phyloP scores from a whole-genome alignment of 2,329 filamentous ascomycete genomes.

The Rosellinia necatrix region DNA sequence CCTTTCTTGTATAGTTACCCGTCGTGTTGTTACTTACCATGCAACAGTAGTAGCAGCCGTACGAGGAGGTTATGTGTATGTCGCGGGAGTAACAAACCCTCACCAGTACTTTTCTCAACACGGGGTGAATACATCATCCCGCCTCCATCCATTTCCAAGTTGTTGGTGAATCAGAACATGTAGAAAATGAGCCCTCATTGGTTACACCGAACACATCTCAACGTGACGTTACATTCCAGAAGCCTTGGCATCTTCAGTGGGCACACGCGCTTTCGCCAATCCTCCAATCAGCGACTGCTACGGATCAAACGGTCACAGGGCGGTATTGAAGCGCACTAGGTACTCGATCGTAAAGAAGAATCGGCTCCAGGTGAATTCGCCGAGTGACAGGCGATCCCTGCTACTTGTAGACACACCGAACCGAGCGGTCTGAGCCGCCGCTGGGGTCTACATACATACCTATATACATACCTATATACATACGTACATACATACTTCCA shows the following conservation, averaged over 20 bases:
- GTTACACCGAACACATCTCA: slow-evolving; percentile 18
- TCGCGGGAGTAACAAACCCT: slow-evolving; percentile 21
- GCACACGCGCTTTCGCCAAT: slow-evolving; percentile 7
- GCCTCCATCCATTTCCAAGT: slow-evolving; percentile 17
- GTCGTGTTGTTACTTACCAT: slow-evolving; percentile 19
- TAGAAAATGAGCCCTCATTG: slow-evolving; percentile 17
- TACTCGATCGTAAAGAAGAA: slow-evolving; percentile 12
- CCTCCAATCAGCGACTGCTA: slow-evolving; percentile 25
- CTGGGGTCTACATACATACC: slow-evolving; percentile 5
- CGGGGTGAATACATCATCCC: slow-evolving; percentile 4
- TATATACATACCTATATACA: too few species aligned
- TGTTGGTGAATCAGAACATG: slow-evolving; percentile 17
- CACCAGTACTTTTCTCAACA: too few species aligned
- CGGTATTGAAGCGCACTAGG: slow-evolving; percentile 11
- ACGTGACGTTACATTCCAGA: slow-evolving; percentile 34
- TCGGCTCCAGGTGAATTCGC: slow-evolving; percentile 20
- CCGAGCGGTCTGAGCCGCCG: slow-evolving; percentile 30
- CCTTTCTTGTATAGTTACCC: neutral
- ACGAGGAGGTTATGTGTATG: slow-evolving; percentile 13
- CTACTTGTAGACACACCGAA: slow-evolving; percentile 28
- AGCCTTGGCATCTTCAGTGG: slow-evolving; percentile 23
- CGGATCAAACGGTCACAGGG: slow-evolving; percentile 20
- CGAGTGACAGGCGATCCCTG: slow-evolving; percentile 22
- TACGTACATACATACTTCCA: too few species aligned
- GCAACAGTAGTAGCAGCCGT: slow-evolving; percentile 20